phyloP scores from a whole-genome alignment of 1,139 yeast genomes.

The Ogataea hybrid region DNA sequence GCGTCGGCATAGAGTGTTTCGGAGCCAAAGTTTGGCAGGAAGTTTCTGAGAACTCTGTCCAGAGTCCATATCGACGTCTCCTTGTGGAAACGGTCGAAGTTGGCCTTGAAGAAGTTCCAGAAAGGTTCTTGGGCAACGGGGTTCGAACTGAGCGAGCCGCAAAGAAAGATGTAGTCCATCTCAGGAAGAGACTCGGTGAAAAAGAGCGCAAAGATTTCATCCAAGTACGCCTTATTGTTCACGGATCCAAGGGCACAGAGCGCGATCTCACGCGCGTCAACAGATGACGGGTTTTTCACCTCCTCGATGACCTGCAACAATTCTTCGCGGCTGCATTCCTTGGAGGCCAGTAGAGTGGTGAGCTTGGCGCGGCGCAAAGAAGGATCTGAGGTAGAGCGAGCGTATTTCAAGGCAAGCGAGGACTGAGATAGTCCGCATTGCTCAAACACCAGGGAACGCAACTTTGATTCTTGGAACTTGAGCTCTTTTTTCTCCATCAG shows the following conservation, averaged over 20 bases:
- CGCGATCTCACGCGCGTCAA: constrained; percentile 69
- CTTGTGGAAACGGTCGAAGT: constrained; percentile 35
- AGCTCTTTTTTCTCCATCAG: constrained; percentile 37
- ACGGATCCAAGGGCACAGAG: constrained; percentile 59
- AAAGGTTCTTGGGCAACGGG: constrained; percentile 45
- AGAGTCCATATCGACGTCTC: constrained; percentile 35
- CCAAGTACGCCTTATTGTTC: constrained; percentile 37
- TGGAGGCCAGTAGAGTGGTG: constrained; percentile 46
- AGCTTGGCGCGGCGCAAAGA: constrained; percentile 55
- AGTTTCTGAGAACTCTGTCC: constrained; percentile 59
- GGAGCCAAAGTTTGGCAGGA: constrained; percentile 34
- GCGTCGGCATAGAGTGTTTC: constrained; percentile 44
- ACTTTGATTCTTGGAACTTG: constrained; percentile 47
- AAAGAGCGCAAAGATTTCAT: constrained; percentile 40
- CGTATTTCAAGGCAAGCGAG: constrained; percentile 46
- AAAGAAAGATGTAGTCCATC: constrained; percentile 68
- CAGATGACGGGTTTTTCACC: constrained; percentile 53
- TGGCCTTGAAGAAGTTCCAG: constrained; percentile 54
- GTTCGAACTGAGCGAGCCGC: constrained; percentile 52
- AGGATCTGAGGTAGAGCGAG: constrained; percentile 45
- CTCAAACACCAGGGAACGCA: constrained; percentile 50
- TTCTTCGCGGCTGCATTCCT: constrained; percentile 40
- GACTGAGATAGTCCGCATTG: constrained; percentile 52
- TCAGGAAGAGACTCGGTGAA: constrained; percentile 50
- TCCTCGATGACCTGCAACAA: constrained; percentile 50